Evolutionary conservation across 257 asterid species (phyloP).

Genomic region (Solanum chiquidenum): DNA sequence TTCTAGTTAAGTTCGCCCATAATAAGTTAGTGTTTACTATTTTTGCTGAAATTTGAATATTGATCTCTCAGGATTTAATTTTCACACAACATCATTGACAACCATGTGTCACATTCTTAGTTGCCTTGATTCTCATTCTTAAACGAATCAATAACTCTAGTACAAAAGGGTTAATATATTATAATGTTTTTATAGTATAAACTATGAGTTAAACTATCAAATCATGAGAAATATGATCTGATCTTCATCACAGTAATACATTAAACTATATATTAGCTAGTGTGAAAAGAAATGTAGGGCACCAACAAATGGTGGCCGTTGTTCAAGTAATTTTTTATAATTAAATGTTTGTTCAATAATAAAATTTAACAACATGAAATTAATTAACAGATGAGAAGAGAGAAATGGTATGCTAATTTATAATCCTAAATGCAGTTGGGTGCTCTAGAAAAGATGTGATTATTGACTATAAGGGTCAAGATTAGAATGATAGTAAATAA

Average conservation of each 20-base stretch:
- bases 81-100: not conserved
- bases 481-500: not conserved
- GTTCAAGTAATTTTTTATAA: not conserved
- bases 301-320: not conserved
- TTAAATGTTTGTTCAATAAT: not conserved
- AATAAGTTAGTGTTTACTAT: not conserved
- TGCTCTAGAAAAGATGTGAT: not conserved
- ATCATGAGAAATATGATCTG: not conserved
- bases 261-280: not conserved
- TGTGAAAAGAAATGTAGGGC: not conserved
- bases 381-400: not conserved
- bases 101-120: not conserved
- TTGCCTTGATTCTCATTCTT: not conserved
- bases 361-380: not conserved
- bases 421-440: not conserved
- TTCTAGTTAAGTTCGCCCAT: not conserved
- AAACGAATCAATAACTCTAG: not conserved
- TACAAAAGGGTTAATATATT: not conserved
- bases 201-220: constrained; percentile 2
- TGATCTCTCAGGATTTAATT: not conserved
- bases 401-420: not conserved
- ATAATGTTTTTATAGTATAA: not conserved
- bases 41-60: not conserved
- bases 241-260: not conserved
- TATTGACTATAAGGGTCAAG: not conserved